Conservation (phyloP, 1,284 basidiomycete species). For the Kalmanozyma brasiliensis region DNA sequence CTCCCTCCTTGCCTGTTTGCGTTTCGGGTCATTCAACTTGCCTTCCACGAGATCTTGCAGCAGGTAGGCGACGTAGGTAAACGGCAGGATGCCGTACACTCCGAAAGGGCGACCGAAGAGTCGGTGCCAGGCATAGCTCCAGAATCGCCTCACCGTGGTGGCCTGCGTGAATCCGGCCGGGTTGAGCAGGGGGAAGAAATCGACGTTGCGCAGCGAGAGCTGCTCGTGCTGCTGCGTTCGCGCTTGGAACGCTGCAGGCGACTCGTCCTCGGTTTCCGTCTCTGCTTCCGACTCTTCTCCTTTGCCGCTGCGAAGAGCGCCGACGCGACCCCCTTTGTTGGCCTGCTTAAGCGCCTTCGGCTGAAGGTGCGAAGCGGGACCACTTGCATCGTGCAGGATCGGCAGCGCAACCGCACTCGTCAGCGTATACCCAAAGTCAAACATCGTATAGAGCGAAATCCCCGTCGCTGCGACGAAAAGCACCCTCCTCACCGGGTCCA, state of each 20-base stretch:
- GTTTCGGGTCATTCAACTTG: slow-evolving; percentile 34
- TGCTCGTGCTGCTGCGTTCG: slow-evolving; percentile 23
- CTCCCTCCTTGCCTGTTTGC: slow-evolving; percentile 28
- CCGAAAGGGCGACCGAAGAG: slow-evolving; percentile 49
- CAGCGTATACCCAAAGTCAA: slow-evolving; percentile 54
- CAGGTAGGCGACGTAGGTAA: slow-evolving; percentile 39
- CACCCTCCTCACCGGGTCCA: slow-evolving; percentile 24
- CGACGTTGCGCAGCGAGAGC: slow-evolving; percentile 45
- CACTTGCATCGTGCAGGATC: slow-evolving; percentile 31
- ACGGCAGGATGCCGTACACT: slow-evolving; percentile 48
- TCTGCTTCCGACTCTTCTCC: slow-evolving; percentile 20
- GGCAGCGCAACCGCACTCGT: slow-evolving; percentile 45
- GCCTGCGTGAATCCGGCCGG: slow-evolving; percentile 39
- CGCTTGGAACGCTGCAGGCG: slow-evolving; percentile 12
- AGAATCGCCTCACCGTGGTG: slow-evolving; percentile 40
- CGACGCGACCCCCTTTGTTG: slow-evolving; percentile 4
- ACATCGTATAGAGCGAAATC: slow-evolving; percentile 50
- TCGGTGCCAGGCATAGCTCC: slow-evolving; percentile 50
- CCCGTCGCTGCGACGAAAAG: slow-evolving; percentile 49
- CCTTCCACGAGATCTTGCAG: slow-evolving; percentile 29
- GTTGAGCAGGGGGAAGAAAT: slow-evolving; percentile 56
- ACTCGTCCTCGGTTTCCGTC: slow-evolving; percentile 32
- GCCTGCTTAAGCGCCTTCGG: neutral
- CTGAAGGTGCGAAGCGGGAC: neutral
- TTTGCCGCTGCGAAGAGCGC: slow-evolving; percentile 7